Evolutionary conservation across 2,329 filamentous ascomycete genomes (phyloP), one percentile per base, ranked within the genome.

Genomic region (Orbilia blumenaviensis): DNA sequence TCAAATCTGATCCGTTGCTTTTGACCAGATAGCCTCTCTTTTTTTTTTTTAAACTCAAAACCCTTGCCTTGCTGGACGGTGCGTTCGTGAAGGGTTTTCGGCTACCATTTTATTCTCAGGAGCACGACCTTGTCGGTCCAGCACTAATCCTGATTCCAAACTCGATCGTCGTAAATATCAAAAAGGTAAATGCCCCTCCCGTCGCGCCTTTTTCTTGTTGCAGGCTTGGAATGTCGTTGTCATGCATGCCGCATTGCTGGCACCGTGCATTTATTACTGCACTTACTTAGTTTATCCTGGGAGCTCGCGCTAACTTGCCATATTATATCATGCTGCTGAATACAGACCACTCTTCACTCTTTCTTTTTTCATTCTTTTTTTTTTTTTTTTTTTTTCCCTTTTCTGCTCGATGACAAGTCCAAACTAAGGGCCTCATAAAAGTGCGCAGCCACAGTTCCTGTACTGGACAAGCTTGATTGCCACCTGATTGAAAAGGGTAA

Each of bases 101-200:
- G 56, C 38, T 61, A 60, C 42, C 32, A 36, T 36, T 42, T 32
- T 56, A 56, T 56, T 5, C 16, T 18, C 36, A 61, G 60, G 41
- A 64, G 36, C 25, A 36, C 38, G 23, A 56, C 32, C 16, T n/a
- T n/a, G n/a, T n/a, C n/a, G n/a, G n/a, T n/a, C n/a, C n/a, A 38
- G 42, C 16, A 61, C 64, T 76, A 76, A 46, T 52, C 62, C 72
- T 76, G 38, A 67, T 69, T 60, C 6, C 27, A 32, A 25, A 61
- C 62, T 48, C 54, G 64, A 76, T 76, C 72, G 48, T 44, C 64
- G 56, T 64, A 76, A 69, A 54, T 54, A 64, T 69, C 64, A 56
- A 76, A 76, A 66, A 69, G 72, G 72, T 76, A 75, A 75, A 68
- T 69, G 48, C 46, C 72, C 72, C 72, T 75, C 63, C 63, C 64